A percentile compares a stretch with the other conserved stretches of the same genome.
These are phyloP conservation scores for Musa beccarii DNA, from an alignment of 176 grass and related monocot genomes.

Conservation along the genomic window DNA sequence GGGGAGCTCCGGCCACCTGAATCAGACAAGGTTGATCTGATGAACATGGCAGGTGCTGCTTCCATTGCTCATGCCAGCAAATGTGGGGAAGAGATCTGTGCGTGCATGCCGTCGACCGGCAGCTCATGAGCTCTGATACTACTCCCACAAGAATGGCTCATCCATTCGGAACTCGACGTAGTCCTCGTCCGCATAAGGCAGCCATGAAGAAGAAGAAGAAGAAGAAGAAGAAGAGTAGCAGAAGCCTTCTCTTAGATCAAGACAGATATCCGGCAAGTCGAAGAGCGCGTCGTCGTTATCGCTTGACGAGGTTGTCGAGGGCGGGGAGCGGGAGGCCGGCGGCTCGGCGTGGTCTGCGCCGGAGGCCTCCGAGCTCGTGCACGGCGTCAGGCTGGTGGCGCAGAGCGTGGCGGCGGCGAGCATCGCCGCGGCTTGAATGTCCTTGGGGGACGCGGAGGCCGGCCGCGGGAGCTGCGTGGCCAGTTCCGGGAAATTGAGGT, in stretches of 20 bases:
- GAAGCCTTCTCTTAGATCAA: constrained; percentile 11
- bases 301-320: constrained; percentile 4
- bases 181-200: neutral
- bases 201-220: neutral
- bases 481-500: constrained; percentile 89
- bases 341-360: neutral
- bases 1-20: no score
- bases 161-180: constrained; percentile 4
- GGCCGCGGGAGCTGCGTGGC: constrained; percentile 55
- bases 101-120: no score
- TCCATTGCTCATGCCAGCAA: neutral
- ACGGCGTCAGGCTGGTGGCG: no score
- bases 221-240: neutral
- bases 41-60: no score
- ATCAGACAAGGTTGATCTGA: no score
- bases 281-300: constrained; percentile 12
- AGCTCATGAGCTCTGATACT: neutral
- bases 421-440: constrained; percentile 81
- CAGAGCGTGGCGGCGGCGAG: constrained; percentile 42
- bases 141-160: constrained; percentile 19
- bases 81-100: neutral
- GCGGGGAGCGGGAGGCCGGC: neutral
- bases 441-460: constrained; percentile 56
- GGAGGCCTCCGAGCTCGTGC: neutral
- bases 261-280: constrained; percentile 19